phyloP scores from a whole-genome alignment of 345 rosid genomes.

The Brassica cretica region DNA sequence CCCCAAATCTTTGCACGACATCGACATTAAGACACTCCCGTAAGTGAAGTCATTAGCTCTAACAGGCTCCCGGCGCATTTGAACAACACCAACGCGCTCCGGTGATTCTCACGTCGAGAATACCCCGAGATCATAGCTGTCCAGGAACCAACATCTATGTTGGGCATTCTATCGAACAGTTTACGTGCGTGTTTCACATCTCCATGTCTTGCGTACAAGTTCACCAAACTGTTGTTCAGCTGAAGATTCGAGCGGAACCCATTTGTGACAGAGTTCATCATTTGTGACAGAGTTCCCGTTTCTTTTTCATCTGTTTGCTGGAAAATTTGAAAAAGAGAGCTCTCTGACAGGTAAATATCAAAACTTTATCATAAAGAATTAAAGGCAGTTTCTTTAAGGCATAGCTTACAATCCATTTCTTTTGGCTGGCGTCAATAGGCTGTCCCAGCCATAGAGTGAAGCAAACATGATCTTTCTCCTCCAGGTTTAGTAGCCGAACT shows the following conservation, averaged over 20 bases:
- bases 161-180: slow-evolving; percentile 60
- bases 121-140: slow-evolving; percentile 63
- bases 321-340: background rate
- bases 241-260: slow-evolving; percentile 44
- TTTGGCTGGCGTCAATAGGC: slow-evolving; percentile 94
- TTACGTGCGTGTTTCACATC: slow-evolving; percentile 46
- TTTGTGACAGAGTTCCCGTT: no score
- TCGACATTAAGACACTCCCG: slow-evolving; percentile 47
- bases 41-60: slow-evolving; percentile 53
- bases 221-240: slow-evolving; percentile 48
- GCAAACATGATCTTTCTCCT: slow-evolving; percentile 98
- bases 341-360: background rate
- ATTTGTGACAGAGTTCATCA: no score
- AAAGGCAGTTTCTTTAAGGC: no score
- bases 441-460: slow-evolving; percentile 87
- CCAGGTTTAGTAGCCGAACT: slow-evolving; percentile 71
- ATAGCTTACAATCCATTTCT: slow-evolving; percentile 51
- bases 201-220: slow-evolving; percentile 39
- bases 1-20: slow-evolving; percentile 48
- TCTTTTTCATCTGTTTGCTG: no score
- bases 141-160: slow-evolving; percentile 65
- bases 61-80: slow-evolving; percentile 46
- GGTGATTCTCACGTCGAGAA: slow-evolving; percentile 34
- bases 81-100: slow-evolving; percentile 45
- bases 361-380: no score